Percentiles rank a stretch among this genome's conserved stretches.
These are phyloP conservation scores for Globisporangium lucens DNA, from an alignment of 352 stramenopile species.

Conservation along the genomic window DNA sequence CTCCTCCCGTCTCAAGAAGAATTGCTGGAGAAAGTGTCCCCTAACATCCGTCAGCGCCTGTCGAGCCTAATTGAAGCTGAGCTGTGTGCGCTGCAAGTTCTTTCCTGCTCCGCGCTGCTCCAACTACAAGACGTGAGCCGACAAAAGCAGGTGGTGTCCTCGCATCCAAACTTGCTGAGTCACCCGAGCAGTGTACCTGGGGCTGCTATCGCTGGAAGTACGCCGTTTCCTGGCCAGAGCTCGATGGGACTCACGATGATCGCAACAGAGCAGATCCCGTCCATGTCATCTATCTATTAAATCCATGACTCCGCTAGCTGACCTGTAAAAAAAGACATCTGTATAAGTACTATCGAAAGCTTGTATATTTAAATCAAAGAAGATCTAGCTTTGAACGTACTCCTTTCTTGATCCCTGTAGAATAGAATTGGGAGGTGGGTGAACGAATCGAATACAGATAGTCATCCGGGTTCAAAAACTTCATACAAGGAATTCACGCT, in stretches of 20 bases:
- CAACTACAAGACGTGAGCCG: conserved; percentile 43
- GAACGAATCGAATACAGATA: not conserved
- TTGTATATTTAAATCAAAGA: not conserved
- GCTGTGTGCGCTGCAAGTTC: conserved; percentile 75
- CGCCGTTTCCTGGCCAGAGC: conserved; percentile 18
- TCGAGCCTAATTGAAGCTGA: conserved; percentile 77
- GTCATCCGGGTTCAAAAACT: not conserved
- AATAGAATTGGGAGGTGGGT: not conserved
- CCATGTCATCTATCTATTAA: conserved; percentile 63
- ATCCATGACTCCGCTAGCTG: not conserved
- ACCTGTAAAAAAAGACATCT: conserved; percentile 13
- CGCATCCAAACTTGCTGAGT: conserved; percentile 24
- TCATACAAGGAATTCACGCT: not conserved
- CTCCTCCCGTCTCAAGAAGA: conserved; percentile 72
- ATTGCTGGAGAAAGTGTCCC: conserved; percentile 65
- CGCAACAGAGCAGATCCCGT: conserved; percentile 45
- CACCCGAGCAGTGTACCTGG: conserved; percentile 14
- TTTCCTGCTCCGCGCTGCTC: conserved; percentile 69
- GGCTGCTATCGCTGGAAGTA: not conserved
- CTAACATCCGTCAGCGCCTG: conserved; percentile 62
- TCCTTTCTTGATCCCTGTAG: not conserved
- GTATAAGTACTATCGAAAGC: conserved; percentile 14
- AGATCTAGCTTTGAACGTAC: not conserved
- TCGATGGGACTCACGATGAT: conserved; percentile 47
- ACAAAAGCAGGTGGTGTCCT: conserved; percentile 16